Evolutionary conservation across 768 basidiomycete species (phyloP).

Genomic region (Daedaleopsis nitida): DNA sequence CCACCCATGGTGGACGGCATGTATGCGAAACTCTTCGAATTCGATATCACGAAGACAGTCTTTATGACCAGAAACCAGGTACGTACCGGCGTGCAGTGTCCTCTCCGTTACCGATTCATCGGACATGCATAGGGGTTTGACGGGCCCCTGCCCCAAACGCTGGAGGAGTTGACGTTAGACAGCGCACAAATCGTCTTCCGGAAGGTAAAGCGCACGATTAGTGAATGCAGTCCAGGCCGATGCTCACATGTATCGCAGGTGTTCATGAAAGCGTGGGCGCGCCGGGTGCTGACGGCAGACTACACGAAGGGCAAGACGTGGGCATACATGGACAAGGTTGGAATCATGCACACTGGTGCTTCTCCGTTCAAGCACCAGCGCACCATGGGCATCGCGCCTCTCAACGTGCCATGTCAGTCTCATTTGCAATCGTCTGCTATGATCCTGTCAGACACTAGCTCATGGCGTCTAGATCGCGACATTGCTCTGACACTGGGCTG

Average conservation of each 20-base stretch:
- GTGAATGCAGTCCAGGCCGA: constrained; percentile 9
- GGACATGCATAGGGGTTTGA: constrained; percentile 38
- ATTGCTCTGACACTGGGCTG: constrained; percentile 45
- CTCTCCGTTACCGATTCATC: background rate
- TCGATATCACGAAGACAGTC: constrained; percentile 45
- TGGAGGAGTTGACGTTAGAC: constrained; percentile 42
- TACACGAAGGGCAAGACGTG: constrained; percentile 44
- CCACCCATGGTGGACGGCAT: constrained; percentile 46
- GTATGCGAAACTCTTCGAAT: constrained; percentile 48
- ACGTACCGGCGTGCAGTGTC: constrained; percentile 3
- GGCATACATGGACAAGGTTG: constrained; percentile 50
- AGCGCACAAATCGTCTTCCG: constrained; percentile 51
- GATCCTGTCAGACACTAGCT: background rate
- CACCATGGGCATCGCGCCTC: constrained; percentile 32
- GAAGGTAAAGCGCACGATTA: constrained; percentile 29
- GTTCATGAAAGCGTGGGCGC: constrained; percentile 39
- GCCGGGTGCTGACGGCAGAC: constrained; percentile 43
- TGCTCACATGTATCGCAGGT: constrained; percentile 27
- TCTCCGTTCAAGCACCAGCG: constrained; percentile 44
- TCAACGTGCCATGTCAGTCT: constrained; percentile 37
- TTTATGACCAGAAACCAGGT: constrained; percentile 37
- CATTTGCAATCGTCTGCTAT: background rate
- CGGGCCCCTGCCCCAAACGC: constrained; percentile 38
- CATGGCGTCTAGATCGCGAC: constrained; percentile 35
- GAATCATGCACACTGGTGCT: constrained; percentile 51